Base-by-base conservation (phyloP, 78 protist species). In the Chrysochromulina parva region DNA sequence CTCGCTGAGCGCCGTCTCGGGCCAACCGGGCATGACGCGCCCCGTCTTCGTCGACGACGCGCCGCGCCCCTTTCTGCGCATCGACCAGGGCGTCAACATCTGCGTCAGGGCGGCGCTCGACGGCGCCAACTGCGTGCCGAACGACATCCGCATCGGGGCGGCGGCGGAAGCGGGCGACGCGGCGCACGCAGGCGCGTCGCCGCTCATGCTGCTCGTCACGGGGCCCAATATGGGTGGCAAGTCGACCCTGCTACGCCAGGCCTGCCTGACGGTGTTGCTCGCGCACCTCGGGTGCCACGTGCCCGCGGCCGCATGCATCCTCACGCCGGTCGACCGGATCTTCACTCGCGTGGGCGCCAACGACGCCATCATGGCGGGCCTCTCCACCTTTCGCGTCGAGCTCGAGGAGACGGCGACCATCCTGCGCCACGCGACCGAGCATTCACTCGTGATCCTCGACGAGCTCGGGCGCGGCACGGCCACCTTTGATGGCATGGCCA, bases 191-290 rank as follows among this genome's bases (percentile, higher is more conserved):
- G 78, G 13, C n/a, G 60, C 48, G 24, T 5, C 13, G 66, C 86
- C 95, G 62, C 53, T 28, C 54, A 47, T 67, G 53, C 48, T 97
- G 87, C 93, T 98, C 1, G 92, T 98, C 9, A 97, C 99, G n/a
- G 99, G 99, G n/a, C 99, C 99, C n/a, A 98, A 96, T 90, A 96
- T 96, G 98, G 97, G 97, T n/a, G 99, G 99, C 26, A 99, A 99
- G 89, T 90, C 96, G 53, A 98, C 99, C 28, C 57, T 98, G 19
- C 95, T 98, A 52, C 92, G 99, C 14, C 96, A 94, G 80, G 90
- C 95, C 48, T 94, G 98, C 82, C 53, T 98, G 9, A 90, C 94
- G 38, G 95, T 95, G 4, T 65, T 98, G 54, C 62, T 98, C 94
- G 99, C 99, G 26, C 99, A 99, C 92, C 38, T 99, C 62, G 99